Evolutionary conservation across 148 eudicot species (phyloP), one percentile per base, ranked within the genome.

Genomic region (Pharnaceum exiguum): DNA sequence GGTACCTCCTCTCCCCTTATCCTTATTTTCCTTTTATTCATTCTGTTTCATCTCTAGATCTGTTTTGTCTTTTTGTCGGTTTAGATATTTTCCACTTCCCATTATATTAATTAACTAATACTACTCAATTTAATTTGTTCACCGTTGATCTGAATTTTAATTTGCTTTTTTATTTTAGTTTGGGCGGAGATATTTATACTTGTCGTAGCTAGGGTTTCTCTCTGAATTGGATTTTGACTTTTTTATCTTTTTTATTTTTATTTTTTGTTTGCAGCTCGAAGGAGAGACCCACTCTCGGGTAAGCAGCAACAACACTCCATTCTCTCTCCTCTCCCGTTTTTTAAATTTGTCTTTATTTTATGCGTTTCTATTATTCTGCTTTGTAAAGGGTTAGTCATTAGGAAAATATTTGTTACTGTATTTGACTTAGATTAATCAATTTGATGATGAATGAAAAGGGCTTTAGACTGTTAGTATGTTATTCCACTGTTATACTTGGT

Each of bases 231-330:
- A 59, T 28, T 26, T 44, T 57, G 27, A 35, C 26, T 70, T 44
- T 47, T 30, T 44, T 18, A 7, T 17, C 5, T 18, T 19, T 46
- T 28, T 10, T 4, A 8, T 37, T 25, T 52, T 72, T 63, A 62
- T 62, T 57, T 18, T 69, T 29, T 36, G 36, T 42, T 1, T 75
- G 83, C 84, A 87, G 95, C 95, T 87, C 95, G 84, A 87, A 87
- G 95, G 95, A 87, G 90, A 87, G 76, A 67, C 95, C 95, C 82
- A 83, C 95, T 83, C 90, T 87, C 37, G 95, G 95, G 95, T 87
- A 70, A 74, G 85, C n/a, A n/a, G n/a, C n/a, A n/a, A n/a, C n/a
- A n/a, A n/a, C n/a, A n/a, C 33, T 53, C 31, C 40, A 10, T 0
- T 54, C 40, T 50, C 43, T 45, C 6, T 38, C 19, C 4, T 19